Percentiles rank a stretch among this genome's conserved stretches.
These are phyloP conservation scores for Trapa incisa DNA, from an alignment of 345 rosid genomes.

Conservation along the genomic window DNA sequence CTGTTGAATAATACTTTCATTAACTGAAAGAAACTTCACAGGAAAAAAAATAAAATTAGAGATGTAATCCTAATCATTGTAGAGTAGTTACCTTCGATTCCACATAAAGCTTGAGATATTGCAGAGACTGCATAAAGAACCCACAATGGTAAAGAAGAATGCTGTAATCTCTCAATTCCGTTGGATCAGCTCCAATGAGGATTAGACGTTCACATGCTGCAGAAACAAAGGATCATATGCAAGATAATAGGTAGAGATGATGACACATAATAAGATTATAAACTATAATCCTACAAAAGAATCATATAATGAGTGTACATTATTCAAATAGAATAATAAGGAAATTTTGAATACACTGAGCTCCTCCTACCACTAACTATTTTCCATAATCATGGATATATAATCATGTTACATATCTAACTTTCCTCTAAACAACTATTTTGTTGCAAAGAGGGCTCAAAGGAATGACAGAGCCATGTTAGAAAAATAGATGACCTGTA, in stretches of 20 bases:
- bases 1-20: constrained; percentile 10
- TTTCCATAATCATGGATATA: neutral
- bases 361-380: neutral
- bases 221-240: neutral
- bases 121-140: constrained; percentile 35
- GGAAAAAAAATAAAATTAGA: neutral
- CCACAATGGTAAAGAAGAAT: constrained; percentile 60
- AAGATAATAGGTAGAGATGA: neutral
- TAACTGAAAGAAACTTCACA: neutral
- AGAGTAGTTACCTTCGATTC: constrained; percentile 28
- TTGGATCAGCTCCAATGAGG: constrained; percentile 32
- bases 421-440: neutral
- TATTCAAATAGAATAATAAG: neutral
- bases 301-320: neutral
- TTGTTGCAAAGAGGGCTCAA: neutral
- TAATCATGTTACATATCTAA: neutral
- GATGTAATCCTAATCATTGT: neutral
- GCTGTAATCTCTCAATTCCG: constrained; percentile 55
- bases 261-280: neutral
- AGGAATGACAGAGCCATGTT: neutral
- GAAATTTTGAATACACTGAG: neutral
- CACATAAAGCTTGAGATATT: constrained; percentile 28
- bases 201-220: constrained; percentile 66
- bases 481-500: neutral
- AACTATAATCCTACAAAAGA: neutral